Conservation (phyloP, 805 yeast genomes). For the Maudiozyma pseudohumilis region DNA sequence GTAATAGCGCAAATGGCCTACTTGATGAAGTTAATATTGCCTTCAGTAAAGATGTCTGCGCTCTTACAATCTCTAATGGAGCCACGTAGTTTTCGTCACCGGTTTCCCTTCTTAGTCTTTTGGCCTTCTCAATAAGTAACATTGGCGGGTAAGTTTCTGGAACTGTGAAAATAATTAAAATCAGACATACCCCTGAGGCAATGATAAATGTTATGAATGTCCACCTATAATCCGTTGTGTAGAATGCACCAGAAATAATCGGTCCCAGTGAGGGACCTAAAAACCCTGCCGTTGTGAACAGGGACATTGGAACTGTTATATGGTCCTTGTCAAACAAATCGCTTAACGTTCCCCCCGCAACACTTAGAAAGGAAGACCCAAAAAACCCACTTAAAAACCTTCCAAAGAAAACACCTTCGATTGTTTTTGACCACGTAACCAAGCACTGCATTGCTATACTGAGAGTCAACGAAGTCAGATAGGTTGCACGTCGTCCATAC, state of each 20-base stretch:
- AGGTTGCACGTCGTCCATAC: slow-evolving; percentile 50
- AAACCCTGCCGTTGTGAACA: slow-evolving; percentile 54
- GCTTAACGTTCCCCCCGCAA: slow-evolving; percentile 69
- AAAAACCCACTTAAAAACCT: slow-evolving; percentile 63
- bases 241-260: slow-evolving; percentile 45
- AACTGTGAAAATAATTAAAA: slow-evolving; percentile 35
- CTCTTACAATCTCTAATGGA: slow-evolving; percentile 31
- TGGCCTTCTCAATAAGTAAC: slow-evolving; percentile 42
- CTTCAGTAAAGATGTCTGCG: slow-evolving; percentile 33
- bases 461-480: slow-evolving; percentile 48
- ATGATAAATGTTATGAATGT: slow-evolving; percentile 54
- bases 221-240: slow-evolving; percentile 55
- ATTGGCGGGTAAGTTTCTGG: slow-evolving; percentile 61
- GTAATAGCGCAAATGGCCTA: slow-evolving; percentile 42
- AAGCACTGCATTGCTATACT: slow-evolving; percentile 48
- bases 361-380: slow-evolving; percentile 65
- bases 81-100: slow-evolving; percentile 41
- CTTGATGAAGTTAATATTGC: slow-evolving; percentile 38
- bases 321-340: slow-evolving; percentile 55
- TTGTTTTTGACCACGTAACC: slow-evolving; percentile 48
- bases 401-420: slow-evolving; percentile 53
- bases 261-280: slow-evolving; percentile 69
- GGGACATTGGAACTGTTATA: slow-evolving; percentile 60
- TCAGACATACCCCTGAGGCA: slow-evolving; percentile 48
- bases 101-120: slow-evolving; percentile 39